Evolutionary conservation across 1,139 yeast species (phyloP).

Genomic region (Arxiozyma slooffiae): DNA sequence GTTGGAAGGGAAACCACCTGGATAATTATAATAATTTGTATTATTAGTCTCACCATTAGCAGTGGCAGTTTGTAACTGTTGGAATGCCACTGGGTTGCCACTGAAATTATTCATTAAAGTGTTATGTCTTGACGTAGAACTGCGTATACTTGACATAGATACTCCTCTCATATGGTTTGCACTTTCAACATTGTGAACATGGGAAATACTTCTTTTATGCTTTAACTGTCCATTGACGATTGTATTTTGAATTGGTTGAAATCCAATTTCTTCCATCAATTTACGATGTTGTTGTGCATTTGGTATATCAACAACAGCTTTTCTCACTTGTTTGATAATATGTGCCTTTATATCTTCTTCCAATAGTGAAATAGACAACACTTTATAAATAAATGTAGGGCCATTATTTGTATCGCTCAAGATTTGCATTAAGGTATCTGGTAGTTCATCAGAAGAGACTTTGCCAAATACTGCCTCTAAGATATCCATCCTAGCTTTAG

Average conservation of each 20-base stretch:
- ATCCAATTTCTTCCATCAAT: slow-evolving; percentile 86
- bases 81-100: slow-evolving; percentile 2
- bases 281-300: slow-evolving; percentile 71
- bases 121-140: slow-evolving; percentile 26
- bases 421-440: slow-evolving; percentile 39
- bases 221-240: slow-evolving; percentile 11
- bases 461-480: slow-evolving; percentile 58
- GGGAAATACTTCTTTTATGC: slow-evolving; percentile 24
- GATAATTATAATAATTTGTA: slow-evolving; percentile 23
- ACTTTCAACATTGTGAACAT: slow-evolving; percentile 18
- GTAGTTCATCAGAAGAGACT: slow-evolving; percentile 24
- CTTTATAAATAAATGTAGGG: slow-evolving; percentile 74
- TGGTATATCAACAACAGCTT: slow-evolving; percentile 49
- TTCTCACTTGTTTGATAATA: slow-evolving; percentile 50
- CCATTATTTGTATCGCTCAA: slow-evolving; percentile 61
- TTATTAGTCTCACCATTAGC: not conserved
- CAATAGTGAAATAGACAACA: slow-evolving; percentile 57
- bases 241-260: slow-evolving; percentile 26
- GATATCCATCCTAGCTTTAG: slow-evolving; percentile 50
- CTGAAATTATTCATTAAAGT: slow-evolving; percentile 2
- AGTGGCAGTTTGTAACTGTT: slow-evolving; percentile 3
- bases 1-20: slow-evolving; percentile 25
- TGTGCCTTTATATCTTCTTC: slow-evolving; percentile 48
- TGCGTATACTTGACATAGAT: slow-evolving; percentile 27
- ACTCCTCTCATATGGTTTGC: slow-evolving; percentile 26